These are phyloP conservation scores for Colletotrichum abscissum DNA, from an alignment of 2,329 filamentous ascomycete species.

Conservation along the genomic window DNA sequence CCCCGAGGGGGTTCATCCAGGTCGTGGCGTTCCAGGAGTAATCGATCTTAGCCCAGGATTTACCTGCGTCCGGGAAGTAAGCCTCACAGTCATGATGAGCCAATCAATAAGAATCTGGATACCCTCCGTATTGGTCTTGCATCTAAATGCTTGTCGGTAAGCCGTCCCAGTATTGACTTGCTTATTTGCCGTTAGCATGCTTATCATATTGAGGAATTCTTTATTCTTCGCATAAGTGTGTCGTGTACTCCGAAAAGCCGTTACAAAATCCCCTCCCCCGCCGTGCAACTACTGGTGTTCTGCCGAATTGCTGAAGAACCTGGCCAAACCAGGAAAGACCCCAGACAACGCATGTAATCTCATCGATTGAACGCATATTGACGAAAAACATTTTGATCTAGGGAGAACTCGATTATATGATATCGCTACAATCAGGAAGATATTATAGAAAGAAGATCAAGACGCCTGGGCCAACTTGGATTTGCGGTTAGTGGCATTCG, in stretches of 20 bases:
- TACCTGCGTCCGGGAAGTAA: slow-evolving; percentile 72
- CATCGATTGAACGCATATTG: too few relatives aligned
- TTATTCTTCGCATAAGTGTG: neutral
- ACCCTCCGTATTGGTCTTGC: slow-evolving; percentile 77
- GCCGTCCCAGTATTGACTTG: neutral
- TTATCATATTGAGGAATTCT: neutral
- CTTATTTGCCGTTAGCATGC: neutral
- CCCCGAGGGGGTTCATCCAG: slow-evolving; percentile 77
- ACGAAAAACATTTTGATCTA: too few relatives aligned
- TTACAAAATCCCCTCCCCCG: neutral
- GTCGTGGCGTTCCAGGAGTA: slow-evolving; percentile 69
- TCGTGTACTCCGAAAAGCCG: neutral
- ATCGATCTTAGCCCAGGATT: slow-evolving; percentile 75
- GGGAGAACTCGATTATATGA: too few relatives aligned
- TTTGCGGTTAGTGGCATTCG: too few relatives aligned
- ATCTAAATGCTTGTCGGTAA: slow-evolving; percentile 47
- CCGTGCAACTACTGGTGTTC: too few relatives aligned
- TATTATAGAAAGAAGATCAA: too few relatives aligned
- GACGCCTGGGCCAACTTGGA: too few relatives aligned
- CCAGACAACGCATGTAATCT: too few relatives aligned
- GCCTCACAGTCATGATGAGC: slow-evolving; percentile 58
- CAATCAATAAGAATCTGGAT: slow-evolving; percentile 71
- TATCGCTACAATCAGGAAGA: too few relatives aligned
- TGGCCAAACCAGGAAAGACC: neutral
- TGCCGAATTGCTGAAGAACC: neutral